Conservation (phyloP, 2,329 filamentous ascomycete species). For the Cordyceps sp. region DNA sequence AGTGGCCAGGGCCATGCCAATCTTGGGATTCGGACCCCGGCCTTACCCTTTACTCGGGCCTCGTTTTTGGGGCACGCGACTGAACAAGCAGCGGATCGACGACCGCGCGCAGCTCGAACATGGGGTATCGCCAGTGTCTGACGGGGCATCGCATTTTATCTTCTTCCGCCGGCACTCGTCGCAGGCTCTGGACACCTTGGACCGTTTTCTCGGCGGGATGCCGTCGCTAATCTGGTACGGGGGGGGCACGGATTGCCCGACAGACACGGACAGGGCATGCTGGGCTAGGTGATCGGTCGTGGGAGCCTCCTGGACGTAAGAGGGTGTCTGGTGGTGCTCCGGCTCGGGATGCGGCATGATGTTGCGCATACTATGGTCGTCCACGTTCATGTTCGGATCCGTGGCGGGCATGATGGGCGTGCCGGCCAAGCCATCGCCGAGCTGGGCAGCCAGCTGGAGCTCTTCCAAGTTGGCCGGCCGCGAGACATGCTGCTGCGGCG, state of each 20-base stretch:
- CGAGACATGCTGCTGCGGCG: constrained; percentile 23
- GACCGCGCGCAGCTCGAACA: constrained; percentile 72
- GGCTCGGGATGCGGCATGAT: constrained; percentile 26
- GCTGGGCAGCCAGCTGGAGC: constrained; percentile 39
- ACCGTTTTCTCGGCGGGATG: constrained; percentile 56
- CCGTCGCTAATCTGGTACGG: constrained; percentile 33
- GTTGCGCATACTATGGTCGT: constrained; percentile 24
- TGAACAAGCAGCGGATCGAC: constrained; percentile 67
- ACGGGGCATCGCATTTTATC: constrained; percentile 72
- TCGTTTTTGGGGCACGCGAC: constrained; percentile 72
- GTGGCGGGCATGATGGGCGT: constrained; percentile 30
- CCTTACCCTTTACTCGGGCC: constrained; percentile 72
- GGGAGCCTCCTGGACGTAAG: constrained; percentile 20
- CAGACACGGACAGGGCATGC: constrained; percentile 17
- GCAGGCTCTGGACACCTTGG: constrained; percentile 76
- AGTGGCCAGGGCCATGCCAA: too few relatives aligned
- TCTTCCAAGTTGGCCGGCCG: constrained; percentile 34
- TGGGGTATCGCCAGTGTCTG: constrained; percentile 54
- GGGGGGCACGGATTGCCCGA: constrained; percentile 18
- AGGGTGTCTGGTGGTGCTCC: constrained; percentile 17
- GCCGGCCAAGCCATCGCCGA: constrained; percentile 34
- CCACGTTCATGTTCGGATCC: constrained; percentile 25
- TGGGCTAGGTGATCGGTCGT: constrained; percentile 18
- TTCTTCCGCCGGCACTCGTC: constrained; percentile 83
- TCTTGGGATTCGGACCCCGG: too few relatives aligned